A percentile compares a stretch with the other conserved stretches of the same genome.
phyloP scores from a whole-genome alignment of 192 early-diverging fungal species.

The Lobosporangium transversale region DNA sequence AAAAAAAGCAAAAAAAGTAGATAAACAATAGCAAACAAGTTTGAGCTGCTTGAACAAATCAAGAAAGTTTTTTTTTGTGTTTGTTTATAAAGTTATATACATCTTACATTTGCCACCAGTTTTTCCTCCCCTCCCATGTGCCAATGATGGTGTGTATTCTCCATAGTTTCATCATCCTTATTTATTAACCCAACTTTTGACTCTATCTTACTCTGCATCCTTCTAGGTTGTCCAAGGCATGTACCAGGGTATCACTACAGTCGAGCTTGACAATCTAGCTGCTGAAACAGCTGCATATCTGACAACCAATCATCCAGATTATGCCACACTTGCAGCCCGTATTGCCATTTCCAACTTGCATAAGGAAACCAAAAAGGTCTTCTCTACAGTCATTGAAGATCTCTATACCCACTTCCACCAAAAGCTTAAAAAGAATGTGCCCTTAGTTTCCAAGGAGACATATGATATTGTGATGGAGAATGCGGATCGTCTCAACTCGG shows the following conservation, averaged over 20 bases:
- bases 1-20: neutral
- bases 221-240: constrained; percentile 92
- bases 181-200: no score
- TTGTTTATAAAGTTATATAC: no score
- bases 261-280: constrained; percentile 96
- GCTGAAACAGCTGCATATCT: constrained; percentile 92
- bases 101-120: neutral
- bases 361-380: constrained; percentile 81
- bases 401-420: constrained; percentile 90
- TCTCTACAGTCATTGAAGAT: constrained; percentile 83
- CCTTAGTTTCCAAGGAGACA: constrained; percentile 86
- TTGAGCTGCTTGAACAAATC: no score
- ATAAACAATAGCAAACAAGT: no score
- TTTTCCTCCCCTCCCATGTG: neutral
- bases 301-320: constrained; percentile 95
- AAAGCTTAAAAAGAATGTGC: constrained; percentile 80
- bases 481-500: constrained; percentile 83
- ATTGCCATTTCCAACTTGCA: constrained; percentile 96
- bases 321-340: constrained; percentile 94
- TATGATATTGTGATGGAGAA: constrained; percentile 73
- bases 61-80: no score
- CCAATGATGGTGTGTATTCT: neutral
- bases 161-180: no score
- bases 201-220: no score
- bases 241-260: constrained; percentile 96